phyloP scores from a whole-genome alignment of 441 rosid genomes.

The Corymbia citriodora region DNA sequence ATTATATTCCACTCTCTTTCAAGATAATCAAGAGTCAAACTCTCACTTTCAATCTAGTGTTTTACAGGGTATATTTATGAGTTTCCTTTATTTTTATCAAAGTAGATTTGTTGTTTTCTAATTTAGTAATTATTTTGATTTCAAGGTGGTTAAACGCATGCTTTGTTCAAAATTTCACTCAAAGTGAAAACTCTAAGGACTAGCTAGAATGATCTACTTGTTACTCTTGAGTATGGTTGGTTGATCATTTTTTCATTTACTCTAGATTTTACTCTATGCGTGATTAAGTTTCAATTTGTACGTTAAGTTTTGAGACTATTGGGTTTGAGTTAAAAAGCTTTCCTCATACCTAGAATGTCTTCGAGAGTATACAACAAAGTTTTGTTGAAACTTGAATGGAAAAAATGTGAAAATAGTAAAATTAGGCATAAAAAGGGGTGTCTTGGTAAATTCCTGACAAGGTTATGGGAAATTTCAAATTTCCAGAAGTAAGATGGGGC shows the following conservation, averaged over 20 bases:
- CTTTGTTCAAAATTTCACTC: background rate
- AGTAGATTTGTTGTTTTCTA: background rate
- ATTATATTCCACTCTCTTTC: background rate
- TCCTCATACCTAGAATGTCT: background rate
- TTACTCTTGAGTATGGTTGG: background rate
- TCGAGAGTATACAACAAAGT: background rate
- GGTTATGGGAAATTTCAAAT: background rate
- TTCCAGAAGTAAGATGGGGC: too few relatives aligned
- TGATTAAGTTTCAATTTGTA: background rate
- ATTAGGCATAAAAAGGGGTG: background rate
- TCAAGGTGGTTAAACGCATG: background rate
- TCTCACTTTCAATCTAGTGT: too few relatives aligned
- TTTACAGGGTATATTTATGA: background rate
- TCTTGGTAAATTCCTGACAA: background rate
- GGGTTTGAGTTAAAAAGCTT: too few relatives aligned
- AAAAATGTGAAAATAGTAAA: background rate
- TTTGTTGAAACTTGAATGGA: background rate
- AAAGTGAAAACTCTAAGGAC: background rate
- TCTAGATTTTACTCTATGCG: background rate
- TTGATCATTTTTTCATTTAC: background rate
- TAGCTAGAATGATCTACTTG: background rate
- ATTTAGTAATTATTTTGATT: background rate
- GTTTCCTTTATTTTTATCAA: too few relatives aligned
- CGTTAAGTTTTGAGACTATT: background rate
- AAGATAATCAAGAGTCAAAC: too few relatives aligned